Base-by-base conservation (phyloP, 1,139 yeast genomes). In the Entelexis paramagnoliae region DNA sequence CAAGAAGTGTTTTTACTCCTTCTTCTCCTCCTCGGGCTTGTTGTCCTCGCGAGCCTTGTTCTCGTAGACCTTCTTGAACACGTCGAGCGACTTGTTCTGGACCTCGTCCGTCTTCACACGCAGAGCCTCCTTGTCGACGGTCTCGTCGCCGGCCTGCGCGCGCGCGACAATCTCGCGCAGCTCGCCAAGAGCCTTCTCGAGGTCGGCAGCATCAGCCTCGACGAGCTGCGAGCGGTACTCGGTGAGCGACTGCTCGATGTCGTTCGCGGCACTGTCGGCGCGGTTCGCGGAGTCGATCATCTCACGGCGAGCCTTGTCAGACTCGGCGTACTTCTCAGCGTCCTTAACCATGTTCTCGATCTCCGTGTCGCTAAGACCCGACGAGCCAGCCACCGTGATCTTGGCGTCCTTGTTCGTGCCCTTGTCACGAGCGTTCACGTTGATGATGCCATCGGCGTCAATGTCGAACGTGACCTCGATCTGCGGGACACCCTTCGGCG, bases 401-500 rank as follows among this genome's bases (percentile, higher is more conserved):
- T 96, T 87, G 65, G 96, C 95, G 70, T 91, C 97, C 81, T 89
- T 88, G 80, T 87, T 87, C 63, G 96, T 83, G 63, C 96, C 96
- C 81, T 89, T 89, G 75, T 91, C 98, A 74, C 89, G 85, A 61
- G 97, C 98, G 70, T 94, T 84, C 62, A 91, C 98, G 78, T 91
- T 91, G 77, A 91, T 88, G 72, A 91, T 91, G 72, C 98, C 97
- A 74, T 89, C 96, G 59, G 98, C 95, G 72, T 89, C 98, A 68
- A 89, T 85, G 73, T 89, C 98, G 70, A 89, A 89, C 60, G 96
- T 80, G 67, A 89, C 98, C 77, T 91, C 97, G 65, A 89, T 91
- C 77, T 89, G 97, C 65, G 98, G 97, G 63, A 89, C 96, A 78
- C 98, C 98, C 81, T 88, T 89, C 75, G 96, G 96, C 66, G 96